phyloP scores from a whole-genome alignment of 192 early-diverging fungal genomes.

The Chytriomyces hyalinus region DNA sequence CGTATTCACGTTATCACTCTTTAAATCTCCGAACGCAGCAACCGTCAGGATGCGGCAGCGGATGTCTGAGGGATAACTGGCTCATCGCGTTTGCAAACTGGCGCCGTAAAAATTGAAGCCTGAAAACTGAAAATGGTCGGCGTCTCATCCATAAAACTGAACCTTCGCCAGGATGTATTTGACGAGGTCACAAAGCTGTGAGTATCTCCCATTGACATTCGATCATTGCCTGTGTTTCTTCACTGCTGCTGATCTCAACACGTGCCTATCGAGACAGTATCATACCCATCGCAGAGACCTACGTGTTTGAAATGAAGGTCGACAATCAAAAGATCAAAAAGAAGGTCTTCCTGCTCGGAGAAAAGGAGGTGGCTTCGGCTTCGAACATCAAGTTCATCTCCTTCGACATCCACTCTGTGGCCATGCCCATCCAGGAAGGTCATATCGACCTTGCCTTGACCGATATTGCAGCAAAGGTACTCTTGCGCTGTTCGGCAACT shows the following conservation, averaged over 20 bases:
- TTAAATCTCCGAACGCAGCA: too few species aligned
- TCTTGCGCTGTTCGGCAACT: background rate
- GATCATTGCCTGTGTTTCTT: background rate
- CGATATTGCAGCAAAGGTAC: background rate
- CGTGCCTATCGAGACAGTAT: background rate
- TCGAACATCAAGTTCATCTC: constrained; percentile 13
- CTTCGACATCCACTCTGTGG: constrained; percentile 9
- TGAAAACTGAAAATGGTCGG: background rate
- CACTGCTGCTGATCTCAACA: background rate
- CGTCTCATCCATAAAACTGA: constrained; percentile 6
- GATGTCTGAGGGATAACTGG: too few species aligned
- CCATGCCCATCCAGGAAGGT: constrained; percentile 10
- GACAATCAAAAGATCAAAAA: constrained; percentile 17
- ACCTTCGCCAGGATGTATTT: constrained; percentile 1
- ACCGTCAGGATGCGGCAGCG: too few species aligned
- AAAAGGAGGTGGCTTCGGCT: constrained; percentile 16
- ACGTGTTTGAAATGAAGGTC: constrained; percentile 7
- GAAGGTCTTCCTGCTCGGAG: constrained; percentile 16
- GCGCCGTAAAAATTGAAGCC: too few species aligned
- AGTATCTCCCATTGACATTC: background rate
- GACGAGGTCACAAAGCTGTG: constrained; percentile 2
- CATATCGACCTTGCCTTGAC: background rate
- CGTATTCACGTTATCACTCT: too few species aligned
- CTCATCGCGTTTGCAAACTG: too few species aligned
- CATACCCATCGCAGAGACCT: constrained; percentile 15